Percentiles rank a stretch among this genome's conserved stretches.
Conservation (phyloP, 306 rosid species). For the Cicer bijugum region DNA sequence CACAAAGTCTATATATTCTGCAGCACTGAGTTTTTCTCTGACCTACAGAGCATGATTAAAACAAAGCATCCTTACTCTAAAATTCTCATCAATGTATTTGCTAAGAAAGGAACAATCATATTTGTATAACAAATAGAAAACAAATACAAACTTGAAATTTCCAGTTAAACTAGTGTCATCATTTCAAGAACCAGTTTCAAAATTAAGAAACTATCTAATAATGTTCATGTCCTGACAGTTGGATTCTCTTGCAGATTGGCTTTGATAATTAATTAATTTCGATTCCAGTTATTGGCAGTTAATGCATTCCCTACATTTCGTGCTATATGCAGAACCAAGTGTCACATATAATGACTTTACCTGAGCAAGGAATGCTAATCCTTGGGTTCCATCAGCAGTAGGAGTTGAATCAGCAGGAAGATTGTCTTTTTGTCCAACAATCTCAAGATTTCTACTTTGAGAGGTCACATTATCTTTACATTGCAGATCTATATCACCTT, state of each 20-base stretch:
- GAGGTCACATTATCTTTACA: slow-evolving; percentile 46
- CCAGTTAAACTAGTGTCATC: slow-evolving; percentile 17
- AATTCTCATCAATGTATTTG: slow-evolving; percentile 28
- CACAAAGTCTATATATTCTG: slow-evolving; percentile 79
- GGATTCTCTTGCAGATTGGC: slow-evolving; percentile 31
- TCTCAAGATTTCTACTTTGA: slow-evolving; percentile 47
- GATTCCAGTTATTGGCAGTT: slow-evolving; percentile 35
- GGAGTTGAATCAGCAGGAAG: slow-evolving; percentile 46
- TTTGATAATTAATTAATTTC: slow-evolving; percentile 1
- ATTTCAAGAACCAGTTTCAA: slow-evolving; percentile 35
- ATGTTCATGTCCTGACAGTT: slow-evolving; percentile 20
- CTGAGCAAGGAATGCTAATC: slow-evolving; percentile 83
- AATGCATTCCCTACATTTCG: slow-evolving; percentile 16
- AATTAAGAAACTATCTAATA: slow-evolving; percentile 25
- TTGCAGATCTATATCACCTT: slow-evolving; percentile 47
- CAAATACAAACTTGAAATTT: slow-evolving; percentile 32
- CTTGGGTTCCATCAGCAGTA: slow-evolving; percentile 64
- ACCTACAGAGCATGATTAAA: slow-evolving; percentile 60
- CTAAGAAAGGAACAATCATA: slow-evolving; percentile 16
- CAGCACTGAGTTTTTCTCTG: slow-evolving; percentile 69
- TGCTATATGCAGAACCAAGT: slow-evolving; percentile 34
- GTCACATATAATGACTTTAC: slow-evolving; percentile 51
- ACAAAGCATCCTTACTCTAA: slow-evolving; percentile 38
- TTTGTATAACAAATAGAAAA: slow-evolving; percentile 3
- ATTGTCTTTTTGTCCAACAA: slow-evolving; percentile 47